Conservation (phyloP, 768 basidiomycete species). For the Trametes cinnabarina region DNA sequence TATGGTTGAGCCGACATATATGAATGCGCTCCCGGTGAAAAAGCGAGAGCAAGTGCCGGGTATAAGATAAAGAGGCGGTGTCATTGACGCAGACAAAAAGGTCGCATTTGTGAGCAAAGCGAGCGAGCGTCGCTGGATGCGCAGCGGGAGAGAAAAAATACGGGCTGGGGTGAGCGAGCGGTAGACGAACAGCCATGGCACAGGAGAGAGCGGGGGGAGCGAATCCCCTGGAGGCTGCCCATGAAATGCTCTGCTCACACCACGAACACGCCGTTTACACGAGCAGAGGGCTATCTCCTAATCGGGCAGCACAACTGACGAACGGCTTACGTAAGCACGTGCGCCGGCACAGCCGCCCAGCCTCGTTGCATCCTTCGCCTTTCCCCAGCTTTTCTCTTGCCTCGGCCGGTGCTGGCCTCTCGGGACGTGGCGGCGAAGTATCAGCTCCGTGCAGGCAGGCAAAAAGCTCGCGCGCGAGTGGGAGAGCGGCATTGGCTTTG, state of each 20-base stretch:
- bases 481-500: too few species aligned
- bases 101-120: not conserved
- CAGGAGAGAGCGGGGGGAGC: slow-evolving; percentile 22
- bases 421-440: too few species aligned
- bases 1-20: slow-evolving; percentile 6
- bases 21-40: slow-evolving; percentile 10
- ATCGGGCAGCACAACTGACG: not conserved
- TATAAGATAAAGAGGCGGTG: slow-evolving; percentile 10
- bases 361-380: not conserved
- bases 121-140: not conserved
- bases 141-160: slow-evolving; percentile 12
- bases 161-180: slow-evolving; percentile 12
- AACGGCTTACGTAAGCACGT: slow-evolving; percentile 9
- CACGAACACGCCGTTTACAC: slow-evolving; percentile 31
- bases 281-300: slow-evolving; percentile 16
- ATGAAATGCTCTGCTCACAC: slow-evolving; percentile 29
- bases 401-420: too few species aligned
- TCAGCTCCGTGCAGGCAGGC: too few species aligned
- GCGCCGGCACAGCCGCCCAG: slow-evolving; percentile 5
- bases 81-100: not conserved
- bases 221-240: slow-evolving; percentile 20
- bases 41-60: slow-evolving; percentile 3
- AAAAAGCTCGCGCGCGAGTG: too few species aligned
- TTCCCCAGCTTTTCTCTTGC: too few species aligned
- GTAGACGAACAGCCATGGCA: slow-evolving; percentile 25